Conservation (phyloP, 1,284 basidiomycete genomes). For the Rhodotorula sp. region DNA sequence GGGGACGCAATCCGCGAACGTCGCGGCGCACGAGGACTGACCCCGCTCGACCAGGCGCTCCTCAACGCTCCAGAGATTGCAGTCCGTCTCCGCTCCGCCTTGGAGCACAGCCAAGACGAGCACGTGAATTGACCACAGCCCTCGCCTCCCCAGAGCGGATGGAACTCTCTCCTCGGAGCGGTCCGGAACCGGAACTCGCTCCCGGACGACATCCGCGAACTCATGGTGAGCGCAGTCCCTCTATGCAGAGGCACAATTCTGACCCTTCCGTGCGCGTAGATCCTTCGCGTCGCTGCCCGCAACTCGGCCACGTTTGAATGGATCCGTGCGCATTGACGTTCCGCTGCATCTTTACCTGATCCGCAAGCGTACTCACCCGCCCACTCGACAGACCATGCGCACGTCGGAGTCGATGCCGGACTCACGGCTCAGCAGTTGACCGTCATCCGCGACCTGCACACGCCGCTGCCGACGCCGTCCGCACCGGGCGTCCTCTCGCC, state of each 20-base stretch:
- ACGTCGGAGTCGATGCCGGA: slow-evolving; percentile 49
- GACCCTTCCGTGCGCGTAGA: slow-evolving; percentile 35
- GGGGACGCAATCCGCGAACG: slow-evolving; percentile 51
- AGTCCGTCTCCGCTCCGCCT: slow-evolving; percentile 17
- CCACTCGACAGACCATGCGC: slow-evolving; percentile 39
- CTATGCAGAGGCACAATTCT: not conserved
- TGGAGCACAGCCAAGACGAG: too few relatives aligned
- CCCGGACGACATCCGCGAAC: slow-evolving; percentile 51
- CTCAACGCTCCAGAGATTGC: slow-evolving; percentile 49
- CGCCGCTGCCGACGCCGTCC: slow-evolving; percentile 32
- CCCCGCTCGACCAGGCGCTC: slow-evolving; percentile 51
- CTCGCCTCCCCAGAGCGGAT: slow-evolving; percentile 45
- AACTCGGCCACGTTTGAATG: slow-evolving; percentile 53
- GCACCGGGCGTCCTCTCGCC: slow-evolving; percentile 42
- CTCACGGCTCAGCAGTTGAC: slow-evolving; percentile 50
- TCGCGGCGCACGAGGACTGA: slow-evolving; percentile 50
- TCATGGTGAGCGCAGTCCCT: slow-evolving; percentile 46
- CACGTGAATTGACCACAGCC: not conserved
- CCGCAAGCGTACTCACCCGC: not conserved
- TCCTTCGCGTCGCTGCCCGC: slow-evolving; percentile 52
- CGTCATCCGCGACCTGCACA: slow-evolving; percentile 48
- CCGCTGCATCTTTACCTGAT: not conserved
- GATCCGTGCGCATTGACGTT: slow-evolving; percentile 44
- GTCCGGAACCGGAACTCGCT: slow-evolving; percentile 50
- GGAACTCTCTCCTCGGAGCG: slow-evolving; percentile 52